phyloP scores from a whole-genome alignment of 139 green algal genomes.

The Chlorella ohadii region DNA sequence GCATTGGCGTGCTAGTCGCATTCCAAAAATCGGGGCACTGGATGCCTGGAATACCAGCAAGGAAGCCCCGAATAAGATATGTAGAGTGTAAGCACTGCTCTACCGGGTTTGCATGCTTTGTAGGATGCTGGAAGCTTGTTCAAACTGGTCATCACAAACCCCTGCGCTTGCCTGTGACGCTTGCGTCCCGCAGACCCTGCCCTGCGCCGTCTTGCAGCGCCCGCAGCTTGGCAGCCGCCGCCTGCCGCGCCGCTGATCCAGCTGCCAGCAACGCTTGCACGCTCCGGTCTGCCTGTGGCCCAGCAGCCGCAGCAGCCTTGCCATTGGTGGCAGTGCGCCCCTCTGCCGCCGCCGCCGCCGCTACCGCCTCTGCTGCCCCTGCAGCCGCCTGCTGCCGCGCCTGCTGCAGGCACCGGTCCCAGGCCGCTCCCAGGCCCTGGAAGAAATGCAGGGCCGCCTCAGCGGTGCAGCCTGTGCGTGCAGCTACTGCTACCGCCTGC shows the following conservation, averaged over 20 bases:
- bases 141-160: too few species aligned
- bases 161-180: background rate
- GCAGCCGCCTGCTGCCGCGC: background rate
- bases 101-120: too few species aligned
- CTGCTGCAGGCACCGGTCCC: background rate
- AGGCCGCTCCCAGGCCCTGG: background rate
- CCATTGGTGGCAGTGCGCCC: background rate
- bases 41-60: too few species aligned
- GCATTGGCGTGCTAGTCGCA: too few species aligned
- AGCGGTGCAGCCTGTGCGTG: background rate
- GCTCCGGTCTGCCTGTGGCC: too few species aligned
- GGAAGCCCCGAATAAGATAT: too few species aligned
- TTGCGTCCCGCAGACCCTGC: slow-evolving; percentile 1
- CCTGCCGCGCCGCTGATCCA: background rate
- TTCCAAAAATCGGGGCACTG: too few species aligned
- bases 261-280: background rate
- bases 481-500: background rate
- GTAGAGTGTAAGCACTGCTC: too few species aligned
- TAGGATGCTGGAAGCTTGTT: too few species aligned
- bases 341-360: background rate
- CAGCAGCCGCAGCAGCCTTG: too few species aligned
- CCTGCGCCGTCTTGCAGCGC: background rate
- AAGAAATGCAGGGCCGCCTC: background rate
- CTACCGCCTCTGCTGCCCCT: background rate
- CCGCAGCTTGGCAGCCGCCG: background rate